Evolutionary conservation across 805 yeast genomes (phyloP).

Genomic region (Pichia nanzhaoensis): DNA sequence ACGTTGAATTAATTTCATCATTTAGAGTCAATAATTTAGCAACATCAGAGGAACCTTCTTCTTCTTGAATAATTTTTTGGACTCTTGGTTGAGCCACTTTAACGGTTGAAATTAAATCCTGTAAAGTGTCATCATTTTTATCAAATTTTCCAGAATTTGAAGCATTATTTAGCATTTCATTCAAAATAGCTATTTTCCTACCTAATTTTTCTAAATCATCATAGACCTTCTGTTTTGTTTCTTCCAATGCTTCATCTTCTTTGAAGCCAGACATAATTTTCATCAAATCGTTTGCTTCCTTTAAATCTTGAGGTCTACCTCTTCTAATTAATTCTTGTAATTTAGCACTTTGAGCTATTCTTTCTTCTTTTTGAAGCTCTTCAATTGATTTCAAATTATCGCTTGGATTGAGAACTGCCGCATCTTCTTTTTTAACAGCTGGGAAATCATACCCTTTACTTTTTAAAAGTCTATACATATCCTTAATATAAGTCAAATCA

Average conservation of each 20-base stretch:
- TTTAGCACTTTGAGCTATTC: conserved; percentile 88
- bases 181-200: conserved; percentile 78
- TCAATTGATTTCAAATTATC: conserved; percentile 82
- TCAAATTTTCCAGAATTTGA: conserved; percentile 36
- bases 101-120: conserved; percentile 70
- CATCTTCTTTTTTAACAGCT: conserved; percentile 80
- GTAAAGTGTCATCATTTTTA: conserved; percentile 59
- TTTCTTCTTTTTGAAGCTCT: conserved; percentile 89
- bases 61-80: conserved; percentile 77
- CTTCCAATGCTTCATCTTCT: conserved; percentile 64
- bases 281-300: conserved; percentile 95
- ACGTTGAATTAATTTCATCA: conserved; percentile 64
- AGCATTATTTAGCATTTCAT: conserved; percentile 70
- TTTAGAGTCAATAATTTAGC: conserved; percentile 60
- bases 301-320: conserved; percentile 91
- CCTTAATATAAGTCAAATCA: conserved; percentile 86
- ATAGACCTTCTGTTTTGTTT: conserved; percentile 70
- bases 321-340: conserved; percentile 91
- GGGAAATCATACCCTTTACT: conserved; percentile 94
- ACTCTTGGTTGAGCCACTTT: conserved; percentile 84
- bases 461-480: conserved; percentile 86
- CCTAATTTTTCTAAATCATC: conserved; percentile 79
- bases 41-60: conserved; percentile 61
- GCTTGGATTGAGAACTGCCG: conserved; percentile 86
- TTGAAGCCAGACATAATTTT: conserved; percentile 97